Conservation (phyloP, 257 asterid species). For the Solanum chiquidenum region DNA sequence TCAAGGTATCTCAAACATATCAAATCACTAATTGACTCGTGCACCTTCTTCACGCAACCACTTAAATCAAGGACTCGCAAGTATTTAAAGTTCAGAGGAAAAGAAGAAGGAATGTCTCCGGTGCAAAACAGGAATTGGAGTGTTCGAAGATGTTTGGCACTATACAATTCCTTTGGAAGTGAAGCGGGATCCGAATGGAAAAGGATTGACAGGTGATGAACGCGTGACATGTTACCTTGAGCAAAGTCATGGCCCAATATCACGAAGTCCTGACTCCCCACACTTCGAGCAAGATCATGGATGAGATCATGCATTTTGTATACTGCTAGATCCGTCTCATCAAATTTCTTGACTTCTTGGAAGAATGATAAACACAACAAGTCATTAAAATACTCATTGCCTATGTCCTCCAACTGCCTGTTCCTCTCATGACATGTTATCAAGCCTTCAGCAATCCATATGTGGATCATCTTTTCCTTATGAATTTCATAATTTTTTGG, state of each 20-base stretch:
- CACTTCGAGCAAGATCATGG: not conserved
- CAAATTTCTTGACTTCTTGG: not conserved
- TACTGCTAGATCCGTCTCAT: not conserved
- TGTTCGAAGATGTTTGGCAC: not conserved
- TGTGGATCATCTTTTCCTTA: not conserved
- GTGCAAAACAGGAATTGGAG: not conserved
- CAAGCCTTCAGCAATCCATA: not conserved
- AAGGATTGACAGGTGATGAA: not conserved
- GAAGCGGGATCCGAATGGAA: not conserved
- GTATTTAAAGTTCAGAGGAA: not conserved
- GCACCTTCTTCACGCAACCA: not conserved
- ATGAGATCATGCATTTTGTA: not conserved
- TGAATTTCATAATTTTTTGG: not conserved
- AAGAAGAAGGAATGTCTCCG: not conserved
- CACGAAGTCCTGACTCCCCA: not conserved
- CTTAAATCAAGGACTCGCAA: not conserved
- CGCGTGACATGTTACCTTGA: not conserved
- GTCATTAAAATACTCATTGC: not conserved
- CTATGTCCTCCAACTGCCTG: not conserved
- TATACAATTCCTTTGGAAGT: not conserved
- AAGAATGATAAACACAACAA: not conserved
- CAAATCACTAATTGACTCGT: not conserved
- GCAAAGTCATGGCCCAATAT: not conserved
- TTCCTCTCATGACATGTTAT: not conserved
- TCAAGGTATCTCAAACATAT: not conserved